Base-by-base conservation (phyloP, 2,329 filamentous ascomycete species). In the Colletotrichum trifolii region DNA sequence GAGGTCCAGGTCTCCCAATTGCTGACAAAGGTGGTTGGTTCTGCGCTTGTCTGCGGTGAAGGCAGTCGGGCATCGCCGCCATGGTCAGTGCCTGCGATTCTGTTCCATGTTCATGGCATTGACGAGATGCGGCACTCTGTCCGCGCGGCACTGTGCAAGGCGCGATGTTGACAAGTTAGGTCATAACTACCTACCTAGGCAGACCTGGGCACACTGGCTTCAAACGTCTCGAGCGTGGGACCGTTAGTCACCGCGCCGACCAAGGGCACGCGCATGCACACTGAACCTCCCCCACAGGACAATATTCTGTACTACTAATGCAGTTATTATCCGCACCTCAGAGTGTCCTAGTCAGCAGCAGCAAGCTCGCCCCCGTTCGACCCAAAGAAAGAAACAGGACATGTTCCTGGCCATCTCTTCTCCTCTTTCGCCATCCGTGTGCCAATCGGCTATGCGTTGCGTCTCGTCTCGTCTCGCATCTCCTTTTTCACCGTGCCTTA, bases 311-410 rank as follows among this genome's bases (percentile, higher is more conserved):
- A 25, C 25, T 25, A 25, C 17, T 17, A 17, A 3, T 25, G 25
- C 25, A 25, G 25, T 25, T 25, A 25, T 25, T 25, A 25, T 25
- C 25, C 25, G 25, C 38, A 12, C 36, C 9, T 35, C n/a, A 42
- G 35, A 49, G 46, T 17, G 38, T 38, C 7, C 33, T 56, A 50
- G 42, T 43, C 36, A 42, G 39, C 48, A 45, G 50, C 54, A 43
- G 35, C 49, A 25, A 25, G 25, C 13, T 60, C 25, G 43, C 38
- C 57, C 54, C 54, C 54, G 33, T 62, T 43, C 17, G 39, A 46
- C 46, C 61, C 50, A 60, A 60, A 48, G 39, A 59, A 64, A 63
- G 53, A 53, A 63, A 53, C 52, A 57, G 58, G 53, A 53, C 46
- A 65, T 10, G 12, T 55, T 36, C 25, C 12, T 33, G 49, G 11